Percentiles rank a stretch among this genome's conserved stretches.
Conservation (phyloP, 495 filamentous ascomycete genomes). For the Parathielavia hyrcaniae region DNA sequence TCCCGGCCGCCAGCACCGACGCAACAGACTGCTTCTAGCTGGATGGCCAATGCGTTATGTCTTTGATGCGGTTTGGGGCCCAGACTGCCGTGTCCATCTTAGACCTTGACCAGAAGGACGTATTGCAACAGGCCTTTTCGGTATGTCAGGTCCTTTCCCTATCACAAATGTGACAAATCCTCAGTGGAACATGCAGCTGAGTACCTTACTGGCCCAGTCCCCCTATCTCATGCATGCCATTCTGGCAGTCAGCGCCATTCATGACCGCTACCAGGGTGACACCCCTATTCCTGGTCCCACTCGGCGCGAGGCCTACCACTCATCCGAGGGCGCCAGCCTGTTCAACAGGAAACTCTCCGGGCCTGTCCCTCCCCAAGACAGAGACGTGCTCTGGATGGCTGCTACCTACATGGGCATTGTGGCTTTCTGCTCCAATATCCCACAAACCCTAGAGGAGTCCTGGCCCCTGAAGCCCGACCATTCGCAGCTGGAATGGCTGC, state of each 20-base stretch:
- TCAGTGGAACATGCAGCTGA: conserved; percentile 1
- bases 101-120: background rate
- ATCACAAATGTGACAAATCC: no score
- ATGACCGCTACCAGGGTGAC: conserved; percentile 2
- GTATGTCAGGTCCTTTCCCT: background rate
- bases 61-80: background rate
- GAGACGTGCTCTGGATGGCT: background rate
- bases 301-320: background rate
- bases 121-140: background rate
- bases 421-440: background rate
- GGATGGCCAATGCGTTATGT: background rate
- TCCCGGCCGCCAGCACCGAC: background rate
- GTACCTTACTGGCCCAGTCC: background rate
- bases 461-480: background rate
- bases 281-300: background rate
- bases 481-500: background rate
- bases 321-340: background rate
- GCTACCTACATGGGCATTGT: conserved; percentile 1
- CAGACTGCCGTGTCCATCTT: background rate
- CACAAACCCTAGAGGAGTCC: background rate
- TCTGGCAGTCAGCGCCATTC: conserved; percentile 1
- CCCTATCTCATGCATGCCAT: conserved; percentile 5
- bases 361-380: background rate
- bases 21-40: background rate
- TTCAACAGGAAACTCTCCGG: background rate